These are phyloP conservation scores for Fusarium nanum DNA, from an alignment of 2,329 filamentous ascomycete genomes.

Conservation along the genomic window DNA sequence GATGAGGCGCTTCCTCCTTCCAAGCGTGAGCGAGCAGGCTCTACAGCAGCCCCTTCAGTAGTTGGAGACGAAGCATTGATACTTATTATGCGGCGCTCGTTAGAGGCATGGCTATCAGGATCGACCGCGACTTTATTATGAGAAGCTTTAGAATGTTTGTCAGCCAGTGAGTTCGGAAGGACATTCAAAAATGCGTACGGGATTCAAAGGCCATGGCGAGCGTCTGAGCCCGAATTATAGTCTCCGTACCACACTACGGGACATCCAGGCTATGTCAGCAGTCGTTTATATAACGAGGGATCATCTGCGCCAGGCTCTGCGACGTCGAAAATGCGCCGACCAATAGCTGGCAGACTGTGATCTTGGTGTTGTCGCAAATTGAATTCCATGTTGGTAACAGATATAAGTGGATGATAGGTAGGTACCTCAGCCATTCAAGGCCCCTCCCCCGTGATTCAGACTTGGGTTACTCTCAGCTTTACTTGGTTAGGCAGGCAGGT, in stretches of 20 bases:
- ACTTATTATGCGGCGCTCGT: background rate
- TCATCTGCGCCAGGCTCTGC: constrained; percentile 15
- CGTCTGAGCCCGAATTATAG: constrained; percentile 34
- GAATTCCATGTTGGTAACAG: constrained; percentile 39
- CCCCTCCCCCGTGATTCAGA: constrained; percentile 35
- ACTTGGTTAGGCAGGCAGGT: background rate
- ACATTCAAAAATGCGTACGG: constrained; percentile 41
- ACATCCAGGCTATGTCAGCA: constrained; percentile 22
- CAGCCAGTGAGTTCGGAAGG: constrained; percentile 14
- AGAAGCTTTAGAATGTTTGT: constrained; percentile 25
- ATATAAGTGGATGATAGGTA: constrained; percentile 24
- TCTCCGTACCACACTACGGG: constrained; percentile 4
- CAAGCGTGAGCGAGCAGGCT: background rate
- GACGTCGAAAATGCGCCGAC: constrained; percentile 17
- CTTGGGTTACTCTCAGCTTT: constrained; percentile 2
- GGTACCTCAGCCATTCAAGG: constrained; percentile 5
- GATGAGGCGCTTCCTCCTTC: constrained; percentile 24
- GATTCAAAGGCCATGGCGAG: constrained; percentile 46
- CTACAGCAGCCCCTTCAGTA: constrained; percentile 4
- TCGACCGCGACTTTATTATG: constrained; percentile 21
- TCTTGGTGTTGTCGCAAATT: constrained; percentile 29
- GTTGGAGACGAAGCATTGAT: constrained; percentile 14
- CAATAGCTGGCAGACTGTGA: constrained; percentile 19
- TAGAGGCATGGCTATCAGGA: constrained; percentile 5
- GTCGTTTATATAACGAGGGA: background rate